Evolutionary conservation across 192 early-diverging fungal species (phyloP).

Genomic region (Podila clonocystis): DNA sequence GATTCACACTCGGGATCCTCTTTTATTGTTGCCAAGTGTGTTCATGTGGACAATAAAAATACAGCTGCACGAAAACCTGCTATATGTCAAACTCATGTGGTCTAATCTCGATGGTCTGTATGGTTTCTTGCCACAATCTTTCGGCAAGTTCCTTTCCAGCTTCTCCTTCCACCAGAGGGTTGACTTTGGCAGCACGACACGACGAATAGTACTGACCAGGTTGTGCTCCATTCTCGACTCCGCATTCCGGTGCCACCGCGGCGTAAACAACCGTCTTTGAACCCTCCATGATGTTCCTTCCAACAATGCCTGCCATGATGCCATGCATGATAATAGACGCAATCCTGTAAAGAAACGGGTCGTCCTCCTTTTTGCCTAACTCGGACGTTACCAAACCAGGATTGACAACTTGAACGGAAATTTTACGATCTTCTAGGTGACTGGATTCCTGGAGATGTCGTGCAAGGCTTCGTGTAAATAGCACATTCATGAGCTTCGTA

Average conservation of each 20-base stretch:
- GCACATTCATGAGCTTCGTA: conserved; percentile 30
- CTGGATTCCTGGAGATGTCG: conserved; percentile 10
- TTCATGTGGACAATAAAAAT: no score
- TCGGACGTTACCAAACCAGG: conserved; percentile 18
- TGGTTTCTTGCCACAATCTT: conserved; percentile 11
- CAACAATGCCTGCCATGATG: neutral
- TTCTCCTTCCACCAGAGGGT: conserved; percentile 4
- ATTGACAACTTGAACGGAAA: conserved; percentile 14
- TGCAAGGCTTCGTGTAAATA: conserved; percentile 24
- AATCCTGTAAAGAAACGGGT: neutral
- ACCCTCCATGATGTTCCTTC: conserved; percentile 10
- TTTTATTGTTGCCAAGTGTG: no score
- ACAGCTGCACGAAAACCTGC: neutral
- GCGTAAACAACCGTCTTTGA: conserved; percentile 14
- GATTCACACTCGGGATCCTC: no score
- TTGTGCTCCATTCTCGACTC: conserved; percentile 15
- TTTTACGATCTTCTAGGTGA: conserved; percentile 20
- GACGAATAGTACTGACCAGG: conserved; percentile 7
- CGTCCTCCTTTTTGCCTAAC: neutral
- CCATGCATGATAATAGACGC: neutral
- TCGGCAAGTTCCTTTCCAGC: conserved; percentile 11
- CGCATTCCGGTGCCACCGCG: conserved; percentile 9
- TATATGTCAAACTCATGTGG: conserved; percentile 1
- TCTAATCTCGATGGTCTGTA: neutral
- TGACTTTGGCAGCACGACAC: conserved; percentile 1